phyloP scores from a whole-genome alignment of 2,329 filamentous ascomycete genomes.

The Tolypocladium guangdongense region DNA sequence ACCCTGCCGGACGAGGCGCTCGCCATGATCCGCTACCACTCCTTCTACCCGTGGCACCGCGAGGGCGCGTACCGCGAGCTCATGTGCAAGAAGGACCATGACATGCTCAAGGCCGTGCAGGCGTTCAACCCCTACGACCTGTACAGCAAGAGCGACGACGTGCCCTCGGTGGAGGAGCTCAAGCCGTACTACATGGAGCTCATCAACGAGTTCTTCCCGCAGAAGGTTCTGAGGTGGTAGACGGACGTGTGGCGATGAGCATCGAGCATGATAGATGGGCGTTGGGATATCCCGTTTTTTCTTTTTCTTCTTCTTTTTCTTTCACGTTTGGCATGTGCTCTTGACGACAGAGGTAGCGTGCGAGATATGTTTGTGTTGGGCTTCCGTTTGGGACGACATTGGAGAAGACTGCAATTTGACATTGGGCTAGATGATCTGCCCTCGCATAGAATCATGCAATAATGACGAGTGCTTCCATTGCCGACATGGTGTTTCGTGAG shows the following conservation, averaged over 20 bases:
- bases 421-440: background rate
- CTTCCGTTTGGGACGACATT: background rate
- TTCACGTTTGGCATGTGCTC: background rate
- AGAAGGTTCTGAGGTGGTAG: slow-evolving; percentile 27
- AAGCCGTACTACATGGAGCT: slow-evolving; percentile 44
- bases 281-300: background rate
- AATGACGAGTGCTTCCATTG: no score
- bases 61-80: slow-evolving; percentile 70
- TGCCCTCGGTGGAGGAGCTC: slow-evolving; percentile 64
- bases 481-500: no score
- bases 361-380: background rate
- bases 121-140: slow-evolving; percentile 89
- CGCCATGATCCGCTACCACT: slow-evolving; percentile 90
- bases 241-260: background rate
- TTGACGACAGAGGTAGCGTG: background rate
- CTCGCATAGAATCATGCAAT: background rate
- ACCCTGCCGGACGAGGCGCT: slow-evolving; percentile 70
- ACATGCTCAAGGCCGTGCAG: slow-evolving; percentile 69
- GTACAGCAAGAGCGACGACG: slow-evolving; percentile 81
- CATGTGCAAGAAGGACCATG: slow-evolving; percentile 73
- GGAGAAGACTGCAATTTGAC: background rate
- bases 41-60: slow-evolving; percentile 85
- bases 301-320: background rate
- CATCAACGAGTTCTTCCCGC: slow-evolving; percentile 32
- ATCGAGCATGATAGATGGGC: background rate